Percentiles rank a stretch among this genome's conserved stretches.
Conservation (phyloP, 2,329 filamentous ascomycete genomes). For the Aspergillus clavatus region DNA sequence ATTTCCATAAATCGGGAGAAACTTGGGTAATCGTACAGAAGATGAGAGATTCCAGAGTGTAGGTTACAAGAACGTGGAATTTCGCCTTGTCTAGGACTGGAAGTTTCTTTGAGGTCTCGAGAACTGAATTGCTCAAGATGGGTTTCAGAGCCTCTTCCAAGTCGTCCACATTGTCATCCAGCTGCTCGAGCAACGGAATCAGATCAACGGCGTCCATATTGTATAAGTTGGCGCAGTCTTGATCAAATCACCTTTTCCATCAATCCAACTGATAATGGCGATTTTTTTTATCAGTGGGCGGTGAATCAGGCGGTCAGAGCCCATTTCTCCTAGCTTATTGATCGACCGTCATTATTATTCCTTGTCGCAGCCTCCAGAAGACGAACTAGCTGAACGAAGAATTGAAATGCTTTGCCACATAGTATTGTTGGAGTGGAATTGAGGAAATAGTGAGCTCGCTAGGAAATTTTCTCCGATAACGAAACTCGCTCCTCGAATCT, state of each 20-base stretch:
- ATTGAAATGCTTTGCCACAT: neutral
- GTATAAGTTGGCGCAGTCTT: slow-evolving; percentile 9
- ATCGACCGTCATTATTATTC: neutral
- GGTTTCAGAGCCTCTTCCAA: slow-evolving; percentile 70
- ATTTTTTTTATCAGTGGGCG: slow-evolving; percentile 20
- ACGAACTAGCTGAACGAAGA: no score
- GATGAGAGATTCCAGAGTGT: slow-evolving; percentile 83
- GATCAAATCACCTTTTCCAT: slow-evolving; percentile 17
- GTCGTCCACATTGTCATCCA: slow-evolving; percentile 73
- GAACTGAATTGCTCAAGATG: slow-evolving; percentile 61
- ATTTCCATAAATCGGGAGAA: slow-evolving; percentile 4
- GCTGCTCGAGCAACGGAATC: slow-evolving; percentile 63
- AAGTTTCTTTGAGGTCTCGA: slow-evolving; percentile 67
- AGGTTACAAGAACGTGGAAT: slow-evolving; percentile 80
- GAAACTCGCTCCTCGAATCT: neutral
- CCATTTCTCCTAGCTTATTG: neutral
- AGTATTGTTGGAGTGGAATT: neutral
- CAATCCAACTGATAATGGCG: slow-evolving; percentile 5
- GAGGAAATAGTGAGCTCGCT: neutral
- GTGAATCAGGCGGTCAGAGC: slow-evolving; percentile 17
- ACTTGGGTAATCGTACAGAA: slow-evolving; percentile 58
- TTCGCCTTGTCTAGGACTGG: slow-evolving; percentile 94
- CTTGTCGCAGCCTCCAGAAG: neutral
- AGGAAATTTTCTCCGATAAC: neutral
- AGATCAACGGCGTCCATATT: slow-evolving; percentile 56